phyloP scores from a whole-genome alignment of 208 protist genomes.

The Zelonia costaricensis region DNA sequence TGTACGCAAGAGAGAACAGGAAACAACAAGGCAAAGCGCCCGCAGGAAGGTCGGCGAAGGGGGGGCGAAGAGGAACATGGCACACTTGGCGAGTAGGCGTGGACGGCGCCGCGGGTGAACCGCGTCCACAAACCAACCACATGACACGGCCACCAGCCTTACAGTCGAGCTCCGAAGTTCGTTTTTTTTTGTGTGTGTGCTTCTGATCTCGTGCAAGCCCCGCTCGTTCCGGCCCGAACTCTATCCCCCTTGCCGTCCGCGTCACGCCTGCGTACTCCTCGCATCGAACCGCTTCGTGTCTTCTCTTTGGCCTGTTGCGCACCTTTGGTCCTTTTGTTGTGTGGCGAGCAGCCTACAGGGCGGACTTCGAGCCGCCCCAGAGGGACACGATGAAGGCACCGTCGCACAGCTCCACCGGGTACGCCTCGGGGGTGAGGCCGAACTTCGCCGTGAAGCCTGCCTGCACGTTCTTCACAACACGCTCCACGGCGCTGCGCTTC shows the following conservation, averaged over 20 bases:
- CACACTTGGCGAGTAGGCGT: too few relatives aligned
- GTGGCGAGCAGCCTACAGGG: slow-evolving; percentile 18
- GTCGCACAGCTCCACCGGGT: slow-evolving; percentile 56
- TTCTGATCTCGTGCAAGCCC: not conserved
- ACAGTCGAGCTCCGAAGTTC: too few relatives aligned
- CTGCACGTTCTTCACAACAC: slow-evolving; percentile 47
- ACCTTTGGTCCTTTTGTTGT: too few relatives aligned
- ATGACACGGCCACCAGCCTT: too few relatives aligned
- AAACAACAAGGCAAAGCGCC: too few relatives aligned
- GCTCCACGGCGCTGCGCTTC: slow-evolving; percentile 45
- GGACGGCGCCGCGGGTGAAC: too few relatives aligned
- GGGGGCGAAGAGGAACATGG: too few relatives aligned
- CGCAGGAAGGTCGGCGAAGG: too few relatives aligned
- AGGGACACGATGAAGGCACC: slow-evolving; percentile 53
- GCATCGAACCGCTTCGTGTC: too few relatives aligned
- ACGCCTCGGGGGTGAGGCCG: slow-evolving; percentile 44
- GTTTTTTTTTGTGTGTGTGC: not conserved
- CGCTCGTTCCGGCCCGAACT: not conserved
- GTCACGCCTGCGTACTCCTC: too few relatives aligned
- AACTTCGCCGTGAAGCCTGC: slow-evolving; percentile 51
- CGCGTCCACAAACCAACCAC: too few relatives aligned
- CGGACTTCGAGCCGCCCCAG: slow-evolving; percentile 19
- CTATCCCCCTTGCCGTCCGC: not conserved
- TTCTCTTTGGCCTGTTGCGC: not conserved
- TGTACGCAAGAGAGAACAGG: too few relatives aligned